phyloP scores from a whole-genome alignment of 768 basidiomycete species.

The Suillus alpinus region DNA sequence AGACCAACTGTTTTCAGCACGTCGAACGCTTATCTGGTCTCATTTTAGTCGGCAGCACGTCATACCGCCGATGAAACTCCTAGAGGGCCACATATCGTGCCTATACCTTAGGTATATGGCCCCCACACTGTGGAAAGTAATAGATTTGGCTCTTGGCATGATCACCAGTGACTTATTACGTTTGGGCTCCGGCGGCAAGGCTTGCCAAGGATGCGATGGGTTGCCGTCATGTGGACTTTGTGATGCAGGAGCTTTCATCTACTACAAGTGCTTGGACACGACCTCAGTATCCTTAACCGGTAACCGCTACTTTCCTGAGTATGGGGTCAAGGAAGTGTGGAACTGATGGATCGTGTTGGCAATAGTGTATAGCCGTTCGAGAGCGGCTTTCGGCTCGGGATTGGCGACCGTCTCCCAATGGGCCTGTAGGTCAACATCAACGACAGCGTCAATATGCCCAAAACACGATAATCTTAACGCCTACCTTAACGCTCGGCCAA shows the following conservation, averaged over 20 bases:
- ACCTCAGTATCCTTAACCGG: background rate
- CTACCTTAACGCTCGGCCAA: conserved; percentile 23
- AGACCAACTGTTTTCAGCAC: no score
- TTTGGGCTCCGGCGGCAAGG: no score
- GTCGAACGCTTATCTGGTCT: no score
- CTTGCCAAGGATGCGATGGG: background rate
- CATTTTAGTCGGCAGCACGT: no score
- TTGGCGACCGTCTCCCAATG: conserved; percentile 10
- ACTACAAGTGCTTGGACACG: background rate
- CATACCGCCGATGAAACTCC: no score
- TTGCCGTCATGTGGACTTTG: background rate
- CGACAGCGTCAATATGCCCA: background rate
- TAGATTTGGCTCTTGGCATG: no score
- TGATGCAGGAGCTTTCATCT: background rate
- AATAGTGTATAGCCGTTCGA: conserved; percentile 14
- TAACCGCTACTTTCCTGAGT: background rate
- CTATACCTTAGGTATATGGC: no score
- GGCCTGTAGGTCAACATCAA: conserved; percentile 8
- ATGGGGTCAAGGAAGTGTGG: conserved; percentile 14
- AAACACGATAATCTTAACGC: conserved; percentile 4
- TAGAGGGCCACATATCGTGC: no score
- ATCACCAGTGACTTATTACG: no score
- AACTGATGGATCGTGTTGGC: conserved; percentile 9
- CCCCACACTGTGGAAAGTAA: no score
- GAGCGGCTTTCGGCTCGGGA: background rate